These are phyloP conservation scores for Zangia roseola DNA, from an alignment of 768 basidiomycete species.

Conservation along the genomic window DNA sequence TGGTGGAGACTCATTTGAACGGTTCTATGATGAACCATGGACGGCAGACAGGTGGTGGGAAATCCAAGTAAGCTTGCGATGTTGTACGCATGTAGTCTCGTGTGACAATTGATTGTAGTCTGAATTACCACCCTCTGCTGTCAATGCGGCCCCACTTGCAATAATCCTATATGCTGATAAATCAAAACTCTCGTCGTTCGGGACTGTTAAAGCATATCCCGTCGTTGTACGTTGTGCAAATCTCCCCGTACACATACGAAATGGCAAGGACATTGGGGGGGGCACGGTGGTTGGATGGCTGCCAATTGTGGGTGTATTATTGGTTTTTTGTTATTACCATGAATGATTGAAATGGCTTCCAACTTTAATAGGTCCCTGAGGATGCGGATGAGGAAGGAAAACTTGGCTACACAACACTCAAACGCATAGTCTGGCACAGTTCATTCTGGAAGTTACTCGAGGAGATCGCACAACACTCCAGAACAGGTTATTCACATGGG, in stretches of 20 bases:
- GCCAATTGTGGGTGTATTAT: conserved; percentile 10
- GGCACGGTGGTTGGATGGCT: conserved; percentile 16
- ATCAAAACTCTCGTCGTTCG: conserved; percentile 12
- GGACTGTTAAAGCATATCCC: conserved; percentile 19
- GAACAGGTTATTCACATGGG: conserved; percentile 19
- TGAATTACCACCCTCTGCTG: background rate
- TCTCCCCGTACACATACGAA: conserved; percentile 10
- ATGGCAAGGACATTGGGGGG: conserved; percentile 14
- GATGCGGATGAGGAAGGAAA: conserved; percentile 31
- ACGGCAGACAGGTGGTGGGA: conserved; percentile 11
- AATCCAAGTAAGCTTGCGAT: conserved; percentile 7
- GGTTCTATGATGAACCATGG: conserved; percentile 8
- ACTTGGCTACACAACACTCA: conserved; percentile 30
- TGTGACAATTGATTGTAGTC: too few species aligned
- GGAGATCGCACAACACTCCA: conserved; percentile 15
- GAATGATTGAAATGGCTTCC: too few species aligned
- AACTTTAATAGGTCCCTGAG: conserved; percentile 29
- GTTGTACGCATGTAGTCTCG: too few species aligned
- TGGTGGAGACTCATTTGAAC: background rate
- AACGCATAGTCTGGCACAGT: conserved; percentile 39
- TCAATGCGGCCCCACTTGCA: background rate
- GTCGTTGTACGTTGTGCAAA: conserved; percentile 15
- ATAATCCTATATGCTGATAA: conserved; percentile 23
- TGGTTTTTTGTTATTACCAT: too few species aligned
- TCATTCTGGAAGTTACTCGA: conserved; percentile 33